Base-by-base conservation (phyloP, 306 rosid genomes). In the Cicer pinnatifidum region DNA sequence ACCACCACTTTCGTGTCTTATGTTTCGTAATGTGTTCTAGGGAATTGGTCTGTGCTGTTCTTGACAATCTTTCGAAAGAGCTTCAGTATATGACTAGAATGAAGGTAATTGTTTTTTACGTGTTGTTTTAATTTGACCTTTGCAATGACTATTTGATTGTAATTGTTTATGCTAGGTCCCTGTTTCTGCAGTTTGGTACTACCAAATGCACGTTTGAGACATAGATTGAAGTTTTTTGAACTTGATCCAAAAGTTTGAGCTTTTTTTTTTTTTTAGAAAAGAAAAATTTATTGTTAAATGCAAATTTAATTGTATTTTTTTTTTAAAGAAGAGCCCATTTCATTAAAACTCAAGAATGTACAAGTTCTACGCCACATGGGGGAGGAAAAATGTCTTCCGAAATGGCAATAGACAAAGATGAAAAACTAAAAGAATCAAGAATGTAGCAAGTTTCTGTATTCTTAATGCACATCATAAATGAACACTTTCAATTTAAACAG, bases 31-130 rank as follows among this genome's bases (percentile, higher is more conserved):
- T 51, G 43, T 17, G 20, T 63, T 82, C 73, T 80, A 93, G 98
- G 89, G 92, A 88, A 79, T 77, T 93, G 86, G 88, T 88, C 58
- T 56, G 82, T 35, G 77, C 84, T 20, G 76, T 84, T 47, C 85
- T 93, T 15, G 84, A 91, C 84, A 91, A 89, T 67, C 88, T 93
- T 70, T 85, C 98, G 38, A 81, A 67, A 66, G 86, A 86, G 84
- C 97, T 93, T 73, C 88, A 83, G 59, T 93, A 93, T 80, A 40
- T 59, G 35, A 81, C 79, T 72, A 80, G 96, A 84, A 86, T 78
- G 72, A 93, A 91, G 98, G 98, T 93, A 80, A 63, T 68, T 23
- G 19, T 11, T 58, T 52, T 71, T 57, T 35, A 16, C 43, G 64
- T 77, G 28, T 67, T 23, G 33, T 23, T 23, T 23, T 23, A 23